Percentiles rank a stretch among this genome's conserved stretches.
phyloP scores from a whole-genome alignment of 768 basidiomycete species.

The Mycena belliarum region DNA sequence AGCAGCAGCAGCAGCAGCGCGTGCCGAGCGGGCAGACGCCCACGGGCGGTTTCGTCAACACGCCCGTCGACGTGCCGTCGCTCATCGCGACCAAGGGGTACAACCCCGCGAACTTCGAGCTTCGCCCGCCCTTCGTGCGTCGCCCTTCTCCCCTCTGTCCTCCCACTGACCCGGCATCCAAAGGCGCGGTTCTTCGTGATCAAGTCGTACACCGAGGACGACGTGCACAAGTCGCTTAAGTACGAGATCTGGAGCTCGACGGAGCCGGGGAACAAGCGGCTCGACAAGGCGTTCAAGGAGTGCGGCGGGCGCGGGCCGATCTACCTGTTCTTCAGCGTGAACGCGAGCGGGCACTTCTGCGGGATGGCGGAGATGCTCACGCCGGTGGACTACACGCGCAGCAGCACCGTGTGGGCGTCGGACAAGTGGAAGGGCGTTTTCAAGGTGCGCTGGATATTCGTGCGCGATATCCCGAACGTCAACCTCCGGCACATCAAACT shows the following conservation, averaged over 20 bases:
- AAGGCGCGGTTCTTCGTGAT: conserved; percentile 96
- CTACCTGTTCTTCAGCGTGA: conserved; percentile 98
- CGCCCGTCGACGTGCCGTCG: conserved; percentile 84
- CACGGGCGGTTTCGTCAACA: conserved; percentile 44
- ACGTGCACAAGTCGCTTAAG: conserved; percentile 97
- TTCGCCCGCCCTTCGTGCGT: conserved; percentile 74
- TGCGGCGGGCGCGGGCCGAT: conserved; percentile 90
- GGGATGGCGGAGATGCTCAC: conserved; percentile 99
- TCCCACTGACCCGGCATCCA: background rate
- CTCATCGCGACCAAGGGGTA: conserved; percentile 88
- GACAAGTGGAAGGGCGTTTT: conserved; percentile 99
- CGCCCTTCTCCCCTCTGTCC: conserved; percentile 28
- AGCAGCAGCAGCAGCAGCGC: conserved; percentile 33
- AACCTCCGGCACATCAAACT: conserved; percentile 82
- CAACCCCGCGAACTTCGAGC: conserved; percentile 85
- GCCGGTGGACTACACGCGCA: conserved; percentile 91
- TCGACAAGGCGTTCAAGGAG: conserved; percentile 97
- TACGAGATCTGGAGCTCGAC: conserved; percentile 99
- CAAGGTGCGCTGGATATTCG: conserved; percentile 97
- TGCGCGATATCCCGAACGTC: conserved; percentile 91
- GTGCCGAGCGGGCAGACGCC: conserved; percentile 40
- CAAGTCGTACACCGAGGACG: conserved; percentile 98
- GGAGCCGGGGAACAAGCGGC: conserved; percentile 93
- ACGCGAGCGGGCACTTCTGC: conserved; percentile 96
- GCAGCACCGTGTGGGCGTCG: conserved; percentile 97